Evolutionary conservation across 2,329 filamentous ascomycete species (phyloP).

Genomic region (Alternaria burnsii): DNA sequence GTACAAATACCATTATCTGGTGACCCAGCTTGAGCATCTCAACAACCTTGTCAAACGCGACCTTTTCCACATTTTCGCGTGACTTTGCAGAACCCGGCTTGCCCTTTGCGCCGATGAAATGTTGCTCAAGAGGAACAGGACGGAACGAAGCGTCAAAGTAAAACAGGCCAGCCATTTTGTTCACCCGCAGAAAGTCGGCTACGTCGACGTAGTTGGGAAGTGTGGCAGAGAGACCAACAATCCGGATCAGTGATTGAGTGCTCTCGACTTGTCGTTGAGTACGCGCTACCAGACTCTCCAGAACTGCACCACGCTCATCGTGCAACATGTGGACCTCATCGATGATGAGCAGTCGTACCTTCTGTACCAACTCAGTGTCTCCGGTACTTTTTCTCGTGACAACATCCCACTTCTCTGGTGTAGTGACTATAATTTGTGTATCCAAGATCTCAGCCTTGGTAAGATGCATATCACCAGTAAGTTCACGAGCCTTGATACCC

Average conservation of each 20-base stretch:
- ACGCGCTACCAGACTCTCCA: conserved; percentile 93
- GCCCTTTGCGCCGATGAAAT: conserved; percentile 95
- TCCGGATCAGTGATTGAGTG: conserved; percentile 95
- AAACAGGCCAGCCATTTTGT: conserved; percentile 89
- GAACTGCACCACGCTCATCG: conserved; percentile 92
- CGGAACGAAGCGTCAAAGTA: conserved; percentile 97
- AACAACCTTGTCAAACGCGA: conserved; percentile 91
- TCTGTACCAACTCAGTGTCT: conserved; percentile 96
- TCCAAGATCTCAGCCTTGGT: conserved; percentile 95
- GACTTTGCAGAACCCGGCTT: conserved; percentile 83
- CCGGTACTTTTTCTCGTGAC: conserved; percentile 96
- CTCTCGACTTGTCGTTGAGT: conserved; percentile 97
- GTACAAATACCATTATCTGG: conserved; percentile 99
- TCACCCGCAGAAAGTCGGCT: conserved; percentile 95
- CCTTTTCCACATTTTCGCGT: conserved; percentile 85
- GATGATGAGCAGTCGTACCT: conserved; percentile 94
- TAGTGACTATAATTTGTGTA: conserved; percentile 98
- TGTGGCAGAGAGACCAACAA: conserved; percentile 93
- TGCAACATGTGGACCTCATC: conserved; percentile 99
- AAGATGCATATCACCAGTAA: conserved; percentile 98
- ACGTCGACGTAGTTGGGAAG: conserved; percentile 97
- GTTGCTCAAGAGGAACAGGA: conserved; percentile 94
- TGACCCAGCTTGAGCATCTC: conserved; percentile 93
- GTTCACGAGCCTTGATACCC: conserved; percentile 87
- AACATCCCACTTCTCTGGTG: conserved; percentile 99